Conservation (phyloP, 352 stramenopile genomes). For the Peronospora tabacina region DNA sequence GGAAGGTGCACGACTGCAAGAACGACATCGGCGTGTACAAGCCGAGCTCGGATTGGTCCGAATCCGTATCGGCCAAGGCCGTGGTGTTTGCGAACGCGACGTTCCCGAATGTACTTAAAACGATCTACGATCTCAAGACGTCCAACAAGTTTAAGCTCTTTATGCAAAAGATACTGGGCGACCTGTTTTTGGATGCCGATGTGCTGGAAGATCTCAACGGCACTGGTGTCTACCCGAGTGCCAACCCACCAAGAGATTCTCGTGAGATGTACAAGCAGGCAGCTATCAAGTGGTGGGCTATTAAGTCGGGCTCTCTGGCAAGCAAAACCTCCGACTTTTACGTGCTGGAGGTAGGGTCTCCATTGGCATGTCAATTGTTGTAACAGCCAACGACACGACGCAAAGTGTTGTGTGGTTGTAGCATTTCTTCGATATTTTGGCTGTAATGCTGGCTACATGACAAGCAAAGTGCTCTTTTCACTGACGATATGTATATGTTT, state of each 20-base stretch:
- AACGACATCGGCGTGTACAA: constrained; percentile 79
- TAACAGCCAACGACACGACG: constrained; percentile 4
- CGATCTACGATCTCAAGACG: constrained; percentile 79
- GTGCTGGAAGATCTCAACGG: constrained; percentile 79
- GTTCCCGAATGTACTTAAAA: constrained; percentile 79
- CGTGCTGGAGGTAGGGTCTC: constrained; percentile 49
- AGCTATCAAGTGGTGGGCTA: constrained; percentile 85
- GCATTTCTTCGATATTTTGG: constrained; percentile 22
- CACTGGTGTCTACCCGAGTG: constrained; percentile 68
- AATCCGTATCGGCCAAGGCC: constrained; percentile 77
- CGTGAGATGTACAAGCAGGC: constrained; percentile 82
- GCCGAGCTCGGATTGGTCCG: constrained; percentile 80
- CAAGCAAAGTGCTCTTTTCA: constrained; percentile 6
- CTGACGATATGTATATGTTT: constrained; percentile 8
- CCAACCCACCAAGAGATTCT: constrained; percentile 55
- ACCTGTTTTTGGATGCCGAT: constrained; percentile 78
- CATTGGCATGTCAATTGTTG: constrained; percentile 8
- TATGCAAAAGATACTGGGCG: constrained; percentile 68
- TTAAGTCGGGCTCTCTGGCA: constrained; percentile 70
- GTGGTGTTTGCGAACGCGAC: constrained; percentile 67
- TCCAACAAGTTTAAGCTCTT: constrained; percentile 83
- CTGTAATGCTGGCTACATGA: constrained; percentile 12
- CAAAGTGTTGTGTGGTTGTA: constrained; percentile 4
- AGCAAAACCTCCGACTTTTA: constrained; percentile 85
- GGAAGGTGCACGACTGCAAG: constrained; percentile 77